Conservation (phyloP, 1,139 yeast species). For the Candida sojae region DNA sequence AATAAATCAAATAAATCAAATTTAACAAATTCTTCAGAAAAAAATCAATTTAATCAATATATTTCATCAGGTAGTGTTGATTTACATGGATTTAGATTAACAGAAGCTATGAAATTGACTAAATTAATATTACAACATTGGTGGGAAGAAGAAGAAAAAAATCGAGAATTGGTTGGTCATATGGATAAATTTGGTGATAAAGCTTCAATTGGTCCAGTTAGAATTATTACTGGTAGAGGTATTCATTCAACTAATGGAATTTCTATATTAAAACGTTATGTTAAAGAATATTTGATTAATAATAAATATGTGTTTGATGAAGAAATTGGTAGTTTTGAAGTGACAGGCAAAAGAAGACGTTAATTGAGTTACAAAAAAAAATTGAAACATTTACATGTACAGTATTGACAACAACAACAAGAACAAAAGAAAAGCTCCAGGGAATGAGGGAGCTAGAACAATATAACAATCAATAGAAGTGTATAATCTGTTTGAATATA, state of each 20-base stretch:
- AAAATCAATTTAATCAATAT: slow-evolving; percentile 6
- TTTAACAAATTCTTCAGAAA: neutral
- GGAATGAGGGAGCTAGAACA: too few relatives aligned
- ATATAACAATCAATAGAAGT: too few relatives aligned
- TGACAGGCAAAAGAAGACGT: slow-evolving; percentile 33
- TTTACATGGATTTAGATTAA: slow-evolving; percentile 51
- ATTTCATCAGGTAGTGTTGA: slow-evolving; percentile 36
- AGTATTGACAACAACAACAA: too few relatives aligned
- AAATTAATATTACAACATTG: slow-evolving; percentile 39
- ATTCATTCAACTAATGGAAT: slow-evolving; percentile 58
- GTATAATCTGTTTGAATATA: too few relatives aligned
- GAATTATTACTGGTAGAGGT: slow-evolving; percentile 62
- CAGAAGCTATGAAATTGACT: slow-evolving; percentile 42
- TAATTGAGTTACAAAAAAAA: neutral
- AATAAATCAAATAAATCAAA: too few relatives aligned
- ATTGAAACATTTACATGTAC: too few relatives aligned
- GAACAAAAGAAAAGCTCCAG: too few relatives aligned
- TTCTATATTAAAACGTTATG: slow-evolving; percentile 43
- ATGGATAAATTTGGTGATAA: slow-evolving; percentile 28
- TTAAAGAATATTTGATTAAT: slow-evolving; percentile 33
- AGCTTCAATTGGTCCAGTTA: slow-evolving; percentile 38
- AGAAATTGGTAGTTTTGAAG: slow-evolving; percentile 42
- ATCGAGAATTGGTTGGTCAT: slow-evolving; percentile 41
- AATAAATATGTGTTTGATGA: slow-evolving; percentile 46
- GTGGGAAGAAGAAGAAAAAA: slow-evolving; percentile 54